These are phyloP conservation scores for Stygiomarasmius scandens DNA, from an alignment of 1,284 basidiomycete species.

Conservation along the genomic window DNA sequence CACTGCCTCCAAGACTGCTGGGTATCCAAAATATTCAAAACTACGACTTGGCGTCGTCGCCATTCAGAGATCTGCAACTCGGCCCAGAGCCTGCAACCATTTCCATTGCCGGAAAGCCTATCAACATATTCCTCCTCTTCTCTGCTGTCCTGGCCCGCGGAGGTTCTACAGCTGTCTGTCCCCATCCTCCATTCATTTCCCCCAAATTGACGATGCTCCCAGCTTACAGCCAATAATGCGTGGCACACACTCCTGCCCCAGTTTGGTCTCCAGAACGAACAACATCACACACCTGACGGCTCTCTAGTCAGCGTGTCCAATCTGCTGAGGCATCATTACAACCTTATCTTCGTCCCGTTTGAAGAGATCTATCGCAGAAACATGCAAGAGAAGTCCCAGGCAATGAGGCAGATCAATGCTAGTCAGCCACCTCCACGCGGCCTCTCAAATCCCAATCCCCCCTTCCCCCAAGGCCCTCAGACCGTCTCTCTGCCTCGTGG, in stretches of 20 bases:
- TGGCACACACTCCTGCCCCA: slow-evolving; percentile 49
- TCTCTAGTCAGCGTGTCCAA: slow-evolving; percentile 50
- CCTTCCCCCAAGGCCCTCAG: slow-evolving; percentile 11
- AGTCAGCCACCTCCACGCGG: too few relatives aligned
- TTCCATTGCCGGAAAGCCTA: slow-evolving; percentile 75
- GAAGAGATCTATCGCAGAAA: slow-evolving; percentile 70
- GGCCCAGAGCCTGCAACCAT: slow-evolving; percentile 62
- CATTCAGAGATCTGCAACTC: slow-evolving; percentile 65
- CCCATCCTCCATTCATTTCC: slow-evolving; percentile 11
- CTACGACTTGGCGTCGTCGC: slow-evolving; percentile 63
- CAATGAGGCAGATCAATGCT: slow-evolving; percentile 32
- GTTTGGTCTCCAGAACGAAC: slow-evolving; percentile 70
- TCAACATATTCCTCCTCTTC: slow-evolving; percentile 77
- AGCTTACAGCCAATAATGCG: slow-evolving; percentile 48
- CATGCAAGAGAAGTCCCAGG: slow-evolving; percentile 54
- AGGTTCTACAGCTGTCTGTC: slow-evolving; percentile 58
- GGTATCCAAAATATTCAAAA: slow-evolving; percentile 53
- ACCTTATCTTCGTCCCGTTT: slow-evolving; percentile 62
- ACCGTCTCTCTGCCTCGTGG: slow-evolving; percentile 1
- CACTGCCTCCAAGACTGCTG: slow-evolving; percentile 69
- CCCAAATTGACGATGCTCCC: neutral
- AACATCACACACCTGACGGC: slow-evolving; percentile 47
- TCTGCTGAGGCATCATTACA: slow-evolving; percentile 60
- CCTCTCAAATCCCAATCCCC: slow-evolving; percentile 19
- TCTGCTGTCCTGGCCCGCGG: slow-evolving; percentile 56